Conservation (phyloP, 2,329 filamentous ascomycete genomes). For the Aspergillus ochraceus region DNA sequence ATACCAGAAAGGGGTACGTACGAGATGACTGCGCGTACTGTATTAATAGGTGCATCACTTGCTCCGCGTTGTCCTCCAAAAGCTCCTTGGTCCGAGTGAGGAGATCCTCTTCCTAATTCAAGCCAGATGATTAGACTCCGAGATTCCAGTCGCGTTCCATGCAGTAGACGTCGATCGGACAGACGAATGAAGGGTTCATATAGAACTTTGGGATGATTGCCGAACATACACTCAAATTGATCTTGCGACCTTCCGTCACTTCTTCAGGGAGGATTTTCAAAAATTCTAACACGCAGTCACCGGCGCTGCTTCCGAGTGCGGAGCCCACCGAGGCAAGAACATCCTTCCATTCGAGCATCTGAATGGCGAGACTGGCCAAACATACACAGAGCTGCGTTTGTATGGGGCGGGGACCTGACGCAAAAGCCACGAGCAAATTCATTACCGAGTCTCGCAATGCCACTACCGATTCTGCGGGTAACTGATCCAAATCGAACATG, state of each 20-base stretch:
- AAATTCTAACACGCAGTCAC: conserved; percentile 91
- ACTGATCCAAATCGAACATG: conserved; percentile 90
- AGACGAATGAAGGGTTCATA: conserved; percentile 44
- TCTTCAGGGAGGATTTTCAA: conserved; percentile 96
- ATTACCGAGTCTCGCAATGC: conserved; percentile 83
- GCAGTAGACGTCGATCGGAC: conserved; percentile 31
- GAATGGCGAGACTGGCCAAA: conserved; percentile 89
- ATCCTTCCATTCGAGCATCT: conserved; percentile 95
- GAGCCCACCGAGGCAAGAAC: conserved; percentile 80
- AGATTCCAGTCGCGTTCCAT: conserved; percentile 10
- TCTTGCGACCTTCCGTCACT: conserved; percentile 98
- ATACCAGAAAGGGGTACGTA: conserved; percentile 41
- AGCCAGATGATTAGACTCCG: conserved; percentile 52
- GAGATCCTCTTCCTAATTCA: conserved; percentile 88
- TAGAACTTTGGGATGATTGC: conserved; percentile 31
- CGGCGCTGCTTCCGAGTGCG: conserved; percentile 67
- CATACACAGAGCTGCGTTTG: conserved; percentile 93
- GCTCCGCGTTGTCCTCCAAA: conserved; percentile 82
- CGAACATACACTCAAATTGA: conserved; percentile 97
- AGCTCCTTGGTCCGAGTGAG: conserved; percentile 81
- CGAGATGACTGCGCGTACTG: conserved; percentile 91
- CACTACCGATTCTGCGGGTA: conserved; percentile 71
- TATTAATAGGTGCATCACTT: conserved; percentile 82
- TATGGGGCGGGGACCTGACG: conserved; percentile 76
- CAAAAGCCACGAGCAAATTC: conserved; percentile 75